Evolutionary conservation across 2,329 filamentous ascomycete genomes (phyloP).

Genomic region (Beauveria sp.): DNA sequence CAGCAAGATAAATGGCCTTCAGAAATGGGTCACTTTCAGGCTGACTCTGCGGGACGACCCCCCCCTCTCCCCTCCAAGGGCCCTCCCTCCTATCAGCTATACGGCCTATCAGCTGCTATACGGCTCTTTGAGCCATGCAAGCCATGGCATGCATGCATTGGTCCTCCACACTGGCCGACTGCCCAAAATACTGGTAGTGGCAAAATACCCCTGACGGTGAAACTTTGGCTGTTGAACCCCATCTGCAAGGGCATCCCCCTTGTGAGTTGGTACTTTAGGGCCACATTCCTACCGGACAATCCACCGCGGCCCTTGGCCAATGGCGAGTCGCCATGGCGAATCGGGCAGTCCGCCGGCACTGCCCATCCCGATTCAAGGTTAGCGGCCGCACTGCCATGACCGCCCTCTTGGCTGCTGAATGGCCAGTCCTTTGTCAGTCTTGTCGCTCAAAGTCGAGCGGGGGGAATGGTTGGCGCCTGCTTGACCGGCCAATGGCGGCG

Average conservation of each 20-base stretch:
- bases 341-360: not conserved
- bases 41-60: not conserved
- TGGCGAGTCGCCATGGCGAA: not conserved
- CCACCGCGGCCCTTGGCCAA: not conserved
- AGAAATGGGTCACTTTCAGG: not conserved
- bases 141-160: no score
- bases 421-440: not conserved
- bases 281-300: not conserved
- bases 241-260: not conserved
- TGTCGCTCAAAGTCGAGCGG: not conserved
- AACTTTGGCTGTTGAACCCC: conserved; percentile 7
- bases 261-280: not conserved
- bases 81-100: no score
- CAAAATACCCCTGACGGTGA: conserved; percentile 6
- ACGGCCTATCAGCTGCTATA: no score
- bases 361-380: not conserved
- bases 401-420: not conserved
- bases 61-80: not conserved
- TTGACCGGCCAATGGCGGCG: not conserved
- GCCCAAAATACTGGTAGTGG: not conserved
- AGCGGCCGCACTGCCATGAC: not conserved
- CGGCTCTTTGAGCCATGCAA: no score
- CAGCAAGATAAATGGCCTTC: not conserved
- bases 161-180: no score
- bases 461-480: not conserved